Evolutionary conservation across 75 land plant species (phyloP), one percentile per base, ranked within the genome.

Genomic region (Cupressus sempervirens): DNA sequence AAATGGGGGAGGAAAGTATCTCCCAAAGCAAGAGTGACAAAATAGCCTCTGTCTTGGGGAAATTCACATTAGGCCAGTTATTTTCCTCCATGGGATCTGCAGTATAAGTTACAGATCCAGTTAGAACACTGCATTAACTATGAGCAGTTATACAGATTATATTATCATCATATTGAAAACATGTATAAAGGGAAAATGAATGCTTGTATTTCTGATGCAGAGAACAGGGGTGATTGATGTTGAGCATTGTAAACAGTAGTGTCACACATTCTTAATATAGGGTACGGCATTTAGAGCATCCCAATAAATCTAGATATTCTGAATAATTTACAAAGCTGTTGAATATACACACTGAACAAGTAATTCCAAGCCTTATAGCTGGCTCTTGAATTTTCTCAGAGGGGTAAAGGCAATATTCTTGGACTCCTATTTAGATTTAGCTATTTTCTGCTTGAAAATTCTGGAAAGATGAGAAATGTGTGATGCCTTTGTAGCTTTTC

Each of bases 41-140:
- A 38, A 93, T 90, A 26, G 91, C 94, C 85, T 93, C 92, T n/a
- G 92, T 87, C 36, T 88, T 84, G 20, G 91, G 91, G 36, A 90
- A 90, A 8, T 83, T 38, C 92, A 93, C 90, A 1, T 74, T 52
- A 8, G 68, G 85, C 94, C 94, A 93, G 68, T 90, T 88, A 38
- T 84, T 87, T 68, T 86, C 87, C 34, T 79, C 85, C 92, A 90
- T 90, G 40, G 90, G 92, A 35, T 92, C 92, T 93, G 62, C 36
- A 84, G 16, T 15, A 15, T 73, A 12, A 73, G 0, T 18, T 23
- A 14, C 23, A 75, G 36, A 38, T 36, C 20, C 23, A 75, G 36
- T 75, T 75, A 75, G 23, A 75, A 14, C 41, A 36, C 3, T 12
- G 38, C 76, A 74, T 32, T 32, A 35, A 3, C 5, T 15, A 75